These are phyloP conservation scores for Vigna hirtella DNA, from an alignment of 306 rosid genomes.

Conservation along the genomic window DNA sequence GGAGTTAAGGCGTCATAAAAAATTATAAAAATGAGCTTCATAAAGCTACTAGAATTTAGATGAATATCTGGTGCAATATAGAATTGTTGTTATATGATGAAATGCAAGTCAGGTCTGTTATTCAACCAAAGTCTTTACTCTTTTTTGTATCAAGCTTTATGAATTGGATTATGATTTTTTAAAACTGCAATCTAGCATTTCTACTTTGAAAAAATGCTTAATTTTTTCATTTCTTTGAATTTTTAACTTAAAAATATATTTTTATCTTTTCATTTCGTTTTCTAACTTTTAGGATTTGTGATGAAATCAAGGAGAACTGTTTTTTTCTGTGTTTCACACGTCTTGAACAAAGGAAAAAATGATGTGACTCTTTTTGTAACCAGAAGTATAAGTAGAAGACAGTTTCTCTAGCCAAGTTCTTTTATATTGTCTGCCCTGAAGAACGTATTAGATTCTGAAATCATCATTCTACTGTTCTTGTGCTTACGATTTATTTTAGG, in stretches of 20 bases:
- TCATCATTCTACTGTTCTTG: conserved; percentile 34
- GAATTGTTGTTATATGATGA: conserved; percentile 19
- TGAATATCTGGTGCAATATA: conserved; percentile 23
- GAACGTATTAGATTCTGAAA: conserved; percentile 33
- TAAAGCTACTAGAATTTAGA: not conserved
- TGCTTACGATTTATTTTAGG: conserved; percentile 58
- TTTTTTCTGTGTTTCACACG: not conserved
- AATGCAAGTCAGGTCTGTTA: conserved; percentile 20
- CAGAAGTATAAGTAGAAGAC: not conserved
- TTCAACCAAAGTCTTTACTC: not conserved
- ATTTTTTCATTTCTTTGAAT: not conserved
- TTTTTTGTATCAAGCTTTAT: conserved; percentile 20
- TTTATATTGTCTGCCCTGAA: not conserved
- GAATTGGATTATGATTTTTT: conserved; percentile 31
- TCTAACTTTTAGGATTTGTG: not conserved
- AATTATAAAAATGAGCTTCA: not conserved
- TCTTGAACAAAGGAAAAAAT: not conserved
- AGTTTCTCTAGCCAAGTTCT: not conserved
- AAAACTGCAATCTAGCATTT: not conserved
- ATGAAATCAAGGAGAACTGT: not conserved
- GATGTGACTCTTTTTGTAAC: not conserved
- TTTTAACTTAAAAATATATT: not conserved
- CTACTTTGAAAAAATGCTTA: not conserved
- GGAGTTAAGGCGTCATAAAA: not conserved
- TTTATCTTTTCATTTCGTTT: not conserved